Base-by-base conservation (phyloP, 805 yeast genomes). In the Yarrowia yakushimensis region DNA sequence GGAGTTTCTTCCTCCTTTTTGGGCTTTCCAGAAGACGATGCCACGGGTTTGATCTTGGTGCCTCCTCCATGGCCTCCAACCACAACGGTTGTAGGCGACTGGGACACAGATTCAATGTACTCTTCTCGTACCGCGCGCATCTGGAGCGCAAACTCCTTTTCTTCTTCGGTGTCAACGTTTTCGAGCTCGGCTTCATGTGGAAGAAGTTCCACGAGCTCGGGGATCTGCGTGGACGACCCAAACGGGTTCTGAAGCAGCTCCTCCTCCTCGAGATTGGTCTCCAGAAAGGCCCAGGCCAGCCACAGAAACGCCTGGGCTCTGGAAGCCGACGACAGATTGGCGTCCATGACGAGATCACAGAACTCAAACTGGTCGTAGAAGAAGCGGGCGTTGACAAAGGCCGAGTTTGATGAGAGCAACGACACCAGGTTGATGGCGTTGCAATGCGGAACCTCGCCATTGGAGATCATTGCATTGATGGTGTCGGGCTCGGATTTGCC, bases 341-440 rank as follows among this genome's bases (percentile, higher is more conserved):
- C 74, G 66, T 84, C 82, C 72, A 89, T 80, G 72, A 93, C 85
- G 41, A 92, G 80, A 68, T 88, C 94, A 77, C 85, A 85, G 67
- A 90, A 84, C 46, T 85, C 81, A 64, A 80, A 79, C 17, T 76
- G 77, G 0, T 69, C 66, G 67, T 66, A 64, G 63, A 73, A 75
- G 63, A 70, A 70, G 11, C 69, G 67, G 60, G 81, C 81, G 12
- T 87, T 77, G 8, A 81, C 79, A 28, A 81, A 81, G 31, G 83
- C 83, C 7, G 75, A 71, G 69, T 81, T 82, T 43, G 87, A 84
- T 66, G 93, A 85, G 63, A 93, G 73, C 41, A 88, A 74, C 71
- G 92, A 92, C 5, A 92, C 78, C 65, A 91, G 72, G 67, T 90
- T 88, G 33, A 92, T 84, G 2, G 96, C 85, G 71, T 90, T 92